phyloP scores from a whole-genome alignment of 2,329 filamentous ascomycete genomes.

The Neofusicoccum ribis region DNA sequence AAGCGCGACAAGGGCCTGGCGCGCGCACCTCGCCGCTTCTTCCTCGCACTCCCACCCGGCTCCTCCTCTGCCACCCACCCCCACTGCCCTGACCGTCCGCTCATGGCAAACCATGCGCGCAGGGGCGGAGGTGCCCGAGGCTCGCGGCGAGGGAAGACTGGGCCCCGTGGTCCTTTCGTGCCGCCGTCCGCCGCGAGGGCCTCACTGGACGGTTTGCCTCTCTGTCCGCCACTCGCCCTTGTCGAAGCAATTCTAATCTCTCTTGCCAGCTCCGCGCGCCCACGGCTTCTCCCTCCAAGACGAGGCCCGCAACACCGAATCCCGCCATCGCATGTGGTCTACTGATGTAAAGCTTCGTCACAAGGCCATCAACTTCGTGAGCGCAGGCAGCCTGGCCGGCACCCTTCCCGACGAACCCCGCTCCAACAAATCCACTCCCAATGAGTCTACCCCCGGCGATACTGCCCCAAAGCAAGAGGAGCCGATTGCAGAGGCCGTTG shows the following conservation, averaged over 20 bases:
- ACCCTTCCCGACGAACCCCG: slow-evolving; percentile 12
- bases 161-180: not conserved
- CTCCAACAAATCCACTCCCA: not conserved
- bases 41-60: not conserved
- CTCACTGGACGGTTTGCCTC: slow-evolving; percentile 1
- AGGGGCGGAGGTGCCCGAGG: slow-evolving; percentile 12
- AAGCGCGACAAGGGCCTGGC: not conserved
- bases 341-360: slow-evolving; percentile 55
- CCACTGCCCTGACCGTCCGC: not conserved
- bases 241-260: not conserved
- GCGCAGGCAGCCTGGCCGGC: slow-evolving; percentile 51
- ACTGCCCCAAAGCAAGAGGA: slow-evolving; percentile 23
- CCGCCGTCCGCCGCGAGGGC: not conserved
- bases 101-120: slow-evolving; percentile 13
- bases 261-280: not conserved
- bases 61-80: not conserved
- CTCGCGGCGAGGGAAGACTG: not conserved
- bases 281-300: slow-evolving; percentile 52
- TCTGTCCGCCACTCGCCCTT: not conserved
- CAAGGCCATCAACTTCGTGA: slow-evolving; percentile 60
- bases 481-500: slow-evolving; percentile 15
- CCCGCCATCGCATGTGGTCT: slow-evolving; percentile 49
- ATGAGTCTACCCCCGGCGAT: not conserved
- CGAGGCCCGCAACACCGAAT: slow-evolving; percentile 60
- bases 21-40: slow-evolving; percentile 7